These are phyloP conservation scores for Cyberlindnera suaveolens DNA, from an alignment of 805 yeast species.

Conservation along the genomic window DNA sequence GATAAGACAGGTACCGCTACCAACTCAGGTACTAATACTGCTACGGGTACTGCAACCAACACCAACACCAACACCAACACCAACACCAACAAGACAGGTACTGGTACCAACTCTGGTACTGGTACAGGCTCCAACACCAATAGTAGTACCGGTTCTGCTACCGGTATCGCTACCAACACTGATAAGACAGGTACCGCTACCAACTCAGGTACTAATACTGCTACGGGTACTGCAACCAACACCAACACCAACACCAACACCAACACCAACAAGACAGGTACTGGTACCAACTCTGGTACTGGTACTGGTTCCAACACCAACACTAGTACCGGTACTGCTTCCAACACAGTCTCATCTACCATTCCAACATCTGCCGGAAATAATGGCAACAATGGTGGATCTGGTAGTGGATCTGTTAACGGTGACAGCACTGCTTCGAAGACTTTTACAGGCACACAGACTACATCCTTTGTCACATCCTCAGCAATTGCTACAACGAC, in stretches of 20 bases:
- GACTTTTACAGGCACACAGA: background rate
- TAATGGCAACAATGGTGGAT: no score
- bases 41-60: background rate
- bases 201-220: background rate
- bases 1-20: background rate
- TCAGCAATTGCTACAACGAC: background rate
- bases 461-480: background rate
- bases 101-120: background rate
- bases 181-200: background rate
- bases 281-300: background rate
- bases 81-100: background rate
- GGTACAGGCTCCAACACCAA: background rate
- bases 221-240: background rate
- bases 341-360: background rate
- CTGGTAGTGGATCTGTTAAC: no score
- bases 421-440: background rate
- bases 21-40: background rate
- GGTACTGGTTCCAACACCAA: background rate
- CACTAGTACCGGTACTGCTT: background rate
- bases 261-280: background rate
- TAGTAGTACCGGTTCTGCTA: background rate
- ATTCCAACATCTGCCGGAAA: no score
- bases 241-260: background rate
- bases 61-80: background rate
- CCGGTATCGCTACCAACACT: background rate